Base-by-base conservation (phyloP, 2,329 filamentous ascomycete genomes). In the Alternaria sp. region DNA sequence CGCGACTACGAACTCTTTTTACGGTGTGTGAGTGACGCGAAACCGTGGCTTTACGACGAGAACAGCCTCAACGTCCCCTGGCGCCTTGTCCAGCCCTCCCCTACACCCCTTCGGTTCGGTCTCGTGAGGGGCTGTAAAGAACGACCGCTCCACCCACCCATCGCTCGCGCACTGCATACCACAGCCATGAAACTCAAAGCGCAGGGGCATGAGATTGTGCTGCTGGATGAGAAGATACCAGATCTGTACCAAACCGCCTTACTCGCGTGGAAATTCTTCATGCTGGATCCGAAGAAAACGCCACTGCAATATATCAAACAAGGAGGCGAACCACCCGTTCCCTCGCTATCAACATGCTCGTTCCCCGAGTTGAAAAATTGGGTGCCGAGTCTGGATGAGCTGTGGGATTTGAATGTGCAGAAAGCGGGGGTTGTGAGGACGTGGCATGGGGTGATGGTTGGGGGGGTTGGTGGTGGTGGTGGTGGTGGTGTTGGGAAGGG, bases 121-220 rank as follows among this genome's bases (percentile, higher is more conserved):
- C 65, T 88, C 1, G 69, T 86, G 11, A 61, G 81, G 2, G 83
- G 84, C 47, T 84, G 87, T 65, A 75, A 81, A 0, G 73, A 82
- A 2, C 83, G 83, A 28, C 85, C 84, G 0, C 74, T 87, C 0
- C 85, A 87, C 23, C 86, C 87, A 0, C 83, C 86, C 0, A 81
- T 88, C 2, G 80, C 77, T 2, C 79, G 84, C 2, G 78, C 83
- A 1, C 63, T 88, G 2, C 75, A 83, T 6, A 74, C 69, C 0
- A 84, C 83, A 0, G 74, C 81, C 0, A 72, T 74, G 0, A 69
- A 68, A 0, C 70, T 89, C 4, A 69, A 77, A 32, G 73, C 69
- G 0, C 80, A 81, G 0, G 86, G 86, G 0, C 84, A 88, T 64
- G 74, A 72, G 0, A 70, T 88, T 0, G 62, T 75, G 0, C 43